Evolutionary conservation across 2,329 filamentous ascomycete genomes (phyloP).

Genomic region (Tolypocladium inflatum): DNA sequence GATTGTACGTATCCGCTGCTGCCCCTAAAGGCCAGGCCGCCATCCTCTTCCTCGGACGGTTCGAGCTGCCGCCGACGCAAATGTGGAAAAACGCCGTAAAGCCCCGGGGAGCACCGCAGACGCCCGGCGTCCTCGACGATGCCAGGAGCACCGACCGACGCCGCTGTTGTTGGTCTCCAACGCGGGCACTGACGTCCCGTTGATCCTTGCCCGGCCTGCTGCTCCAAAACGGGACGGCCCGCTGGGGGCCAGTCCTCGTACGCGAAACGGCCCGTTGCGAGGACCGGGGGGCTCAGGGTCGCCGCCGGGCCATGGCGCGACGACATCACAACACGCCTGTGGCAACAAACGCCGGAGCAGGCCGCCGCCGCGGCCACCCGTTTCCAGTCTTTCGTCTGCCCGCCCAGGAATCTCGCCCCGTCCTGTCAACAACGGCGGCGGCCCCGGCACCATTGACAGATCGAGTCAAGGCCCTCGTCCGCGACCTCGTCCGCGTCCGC

Average conservation of each 20-base stretch:
- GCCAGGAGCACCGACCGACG: neutral
- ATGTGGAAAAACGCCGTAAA: neutral
- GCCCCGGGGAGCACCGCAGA: neutral
- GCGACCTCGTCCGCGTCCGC: neutral
- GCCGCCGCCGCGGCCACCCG: neutral
- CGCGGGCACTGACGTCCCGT: neutral
- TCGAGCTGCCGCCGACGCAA: neutral
- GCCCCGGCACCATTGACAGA: neutral
- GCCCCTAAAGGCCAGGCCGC: neutral
- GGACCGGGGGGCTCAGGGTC: neutral
- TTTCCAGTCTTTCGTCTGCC: neutral
- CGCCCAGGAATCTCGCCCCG: neutral
- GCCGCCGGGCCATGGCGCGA: neutral
- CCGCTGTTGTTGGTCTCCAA: neutral
- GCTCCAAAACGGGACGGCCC: slow-evolving; percentile 1
- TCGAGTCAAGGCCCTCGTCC: neutral
- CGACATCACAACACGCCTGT: neutral
- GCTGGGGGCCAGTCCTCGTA: neutral
- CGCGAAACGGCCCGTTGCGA: neutral
- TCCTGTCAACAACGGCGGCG: neutral
- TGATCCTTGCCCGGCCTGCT: neutral
- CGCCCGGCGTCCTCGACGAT: neutral
- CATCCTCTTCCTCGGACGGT: neutral
- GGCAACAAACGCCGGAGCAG: neutral
- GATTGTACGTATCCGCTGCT: neutral